Conservation (phyloP, 2,329 filamentous ascomycete species). For the Alternaria conjuncta region DNA sequence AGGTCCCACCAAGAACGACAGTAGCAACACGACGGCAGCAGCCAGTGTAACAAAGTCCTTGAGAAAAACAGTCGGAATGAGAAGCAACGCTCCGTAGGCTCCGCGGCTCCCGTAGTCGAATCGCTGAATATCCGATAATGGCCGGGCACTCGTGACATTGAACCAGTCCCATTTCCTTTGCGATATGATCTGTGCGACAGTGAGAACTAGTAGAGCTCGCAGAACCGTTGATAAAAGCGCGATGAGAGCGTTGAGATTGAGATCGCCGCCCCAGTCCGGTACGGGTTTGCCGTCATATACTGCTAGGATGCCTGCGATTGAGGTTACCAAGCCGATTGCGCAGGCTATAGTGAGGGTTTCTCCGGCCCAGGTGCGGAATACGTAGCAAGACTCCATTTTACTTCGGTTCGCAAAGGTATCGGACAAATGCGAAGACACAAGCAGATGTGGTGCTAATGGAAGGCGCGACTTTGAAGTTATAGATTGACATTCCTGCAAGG, state of each 20-base stretch:
- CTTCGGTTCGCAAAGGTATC: neutral
- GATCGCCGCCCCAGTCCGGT: neutral
- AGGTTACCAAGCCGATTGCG: neutral
- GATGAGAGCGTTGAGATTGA: slow-evolving; percentile 3
- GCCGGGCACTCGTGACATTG: neutral
- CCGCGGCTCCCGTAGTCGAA: neutral
- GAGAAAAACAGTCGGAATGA: neutral
- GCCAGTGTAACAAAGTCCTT: neutral
- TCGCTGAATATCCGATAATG: neutral
- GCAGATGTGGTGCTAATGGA: neutral
- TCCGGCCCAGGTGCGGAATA: neutral
- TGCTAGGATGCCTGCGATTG: neutral
- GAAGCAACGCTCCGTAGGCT: neutral
- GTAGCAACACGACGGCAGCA: neutral
- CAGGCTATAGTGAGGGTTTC: neutral
- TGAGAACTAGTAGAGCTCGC: neutral
- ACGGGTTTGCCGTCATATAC: neutral
- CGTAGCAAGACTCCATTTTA: neutral
- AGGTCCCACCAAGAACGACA: neutral
- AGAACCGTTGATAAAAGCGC: neutral
- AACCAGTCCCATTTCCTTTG: neutral
- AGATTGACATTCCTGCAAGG: neutral
- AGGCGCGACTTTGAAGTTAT: neutral
- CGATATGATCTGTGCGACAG: neutral
- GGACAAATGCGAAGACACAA: neutral